Evolutionary conservation across 495 filamentous ascomycete species (phyloP), one percentile per base, ranked within the genome.

Genomic region (Penicillium coffeae): DNA sequence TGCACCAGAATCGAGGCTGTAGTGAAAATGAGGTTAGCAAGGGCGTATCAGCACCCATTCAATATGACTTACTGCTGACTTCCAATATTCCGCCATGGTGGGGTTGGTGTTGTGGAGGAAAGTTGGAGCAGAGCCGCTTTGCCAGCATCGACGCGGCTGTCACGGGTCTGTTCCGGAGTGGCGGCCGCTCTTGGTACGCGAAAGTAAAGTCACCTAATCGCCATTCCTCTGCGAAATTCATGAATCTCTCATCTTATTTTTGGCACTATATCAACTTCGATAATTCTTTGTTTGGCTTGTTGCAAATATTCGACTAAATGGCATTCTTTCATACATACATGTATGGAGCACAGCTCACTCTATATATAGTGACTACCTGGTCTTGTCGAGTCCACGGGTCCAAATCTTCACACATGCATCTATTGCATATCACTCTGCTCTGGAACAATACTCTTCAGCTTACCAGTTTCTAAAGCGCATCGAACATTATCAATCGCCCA

Each of bases 81-180:
- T 97, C 93, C 93, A 98, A 69, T 96, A 92, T 80, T 96, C 94
- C 1, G 93, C 84, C 93, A 98, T 98, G 37, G 22, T 45, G 21
- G 27, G 22, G 16, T 42, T 21, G 37, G 42, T 34, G 46, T 30
- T 1, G 32, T 1, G 42, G 39, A 22, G 27, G 38, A 21, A 47
- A 30, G 42, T 37, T 40, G 41, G 38, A 21, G 41, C 12, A 42
- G 34, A 21, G 22, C 48, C n/a, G 18, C 18, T 8, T 21, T 5
- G 7, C 18, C 15, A 32, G n/a, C 13, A 43, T 19, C 13, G 9
- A 21, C 12, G 42, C 18, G 20, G 35, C 48, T 38, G 42, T 48
- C 19, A 52, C 38, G 32, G 25, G 45, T 14, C 59, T 62, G 59
- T 56, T 49, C 49, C 38, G 37, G 58, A 48, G 47, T 15, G 39